phyloP scores from a whole-genome alignment of 352 stramenopile species.

The Globisporangium okanoganense region DNA sequence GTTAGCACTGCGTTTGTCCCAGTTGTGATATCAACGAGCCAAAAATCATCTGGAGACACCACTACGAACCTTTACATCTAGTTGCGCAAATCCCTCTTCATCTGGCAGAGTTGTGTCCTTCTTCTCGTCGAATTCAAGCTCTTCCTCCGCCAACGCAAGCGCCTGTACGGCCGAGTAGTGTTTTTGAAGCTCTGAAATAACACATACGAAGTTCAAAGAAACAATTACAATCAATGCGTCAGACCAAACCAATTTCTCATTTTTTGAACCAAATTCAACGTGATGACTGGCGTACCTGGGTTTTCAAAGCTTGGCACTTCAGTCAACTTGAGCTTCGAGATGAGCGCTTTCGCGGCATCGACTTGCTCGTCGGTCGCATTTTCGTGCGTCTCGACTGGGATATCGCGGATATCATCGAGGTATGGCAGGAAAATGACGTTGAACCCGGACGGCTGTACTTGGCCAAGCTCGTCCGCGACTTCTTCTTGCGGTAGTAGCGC shows the following conservation, averaged over 20 bases:
- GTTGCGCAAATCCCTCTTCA: constrained; percentile 57
- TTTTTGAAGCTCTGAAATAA: constrained; percentile 68
- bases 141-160: constrained; percentile 66
- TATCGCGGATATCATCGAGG: constrained; percentile 75
- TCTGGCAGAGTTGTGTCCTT: constrained; percentile 78
- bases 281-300: constrained; percentile 33
- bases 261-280: not conserved
- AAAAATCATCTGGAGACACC: not conserved
- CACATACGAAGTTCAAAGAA: constrained; percentile 2
- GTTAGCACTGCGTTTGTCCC: not conserved
- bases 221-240: not conserved
- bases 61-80: constrained; percentile 55
- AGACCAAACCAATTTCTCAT: not conserved
- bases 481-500: constrained; percentile 78
- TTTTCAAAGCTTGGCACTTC: constrained; percentile 83
- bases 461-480: constrained; percentile 66
- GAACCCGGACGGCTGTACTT: constrained; percentile 76
- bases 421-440: constrained; percentile 78
- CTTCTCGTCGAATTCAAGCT: constrained; percentile 70
- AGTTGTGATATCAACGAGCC: not conserved
- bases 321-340: constrained; percentile 63
- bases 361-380: constrained; percentile 49
- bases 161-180: constrained; percentile 80
- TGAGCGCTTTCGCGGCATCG: constrained; percentile 59
- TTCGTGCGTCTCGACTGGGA: constrained; percentile 36